A percentile compares a stretch with the other conserved stretches of the same genome.
phyloP scores from a whole-genome alignment of 208 protist species.

The Crithidia acanthocephali region DNA sequence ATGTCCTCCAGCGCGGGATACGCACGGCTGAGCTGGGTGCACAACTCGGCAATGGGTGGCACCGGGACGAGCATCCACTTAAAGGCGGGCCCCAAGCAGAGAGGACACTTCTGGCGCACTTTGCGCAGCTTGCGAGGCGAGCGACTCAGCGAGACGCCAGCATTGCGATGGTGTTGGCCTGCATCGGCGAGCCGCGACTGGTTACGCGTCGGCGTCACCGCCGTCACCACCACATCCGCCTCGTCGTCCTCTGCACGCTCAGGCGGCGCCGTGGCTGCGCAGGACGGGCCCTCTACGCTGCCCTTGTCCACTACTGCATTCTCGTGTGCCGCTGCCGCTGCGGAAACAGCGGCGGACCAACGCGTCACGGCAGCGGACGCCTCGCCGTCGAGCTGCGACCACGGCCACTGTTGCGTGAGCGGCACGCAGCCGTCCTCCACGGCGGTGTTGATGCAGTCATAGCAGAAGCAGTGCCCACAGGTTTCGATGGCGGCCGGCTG shows the following conservation, averaged over 20 bases:
- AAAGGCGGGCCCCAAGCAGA: slow-evolving; percentile 67
- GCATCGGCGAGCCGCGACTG: neutral
- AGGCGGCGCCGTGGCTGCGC: neutral
- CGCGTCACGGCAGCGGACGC: slow-evolving; percentile 15
- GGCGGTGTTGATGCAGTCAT: slow-evolving; percentile 66
- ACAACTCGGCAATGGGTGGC: slow-evolving; percentile 53
- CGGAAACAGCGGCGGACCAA: slow-evolving; percentile 12
- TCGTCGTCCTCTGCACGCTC: neutral
- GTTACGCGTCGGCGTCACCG: neutral
- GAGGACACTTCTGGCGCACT: slow-evolving; percentile 50
- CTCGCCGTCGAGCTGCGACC: slow-evolving; percentile 14
- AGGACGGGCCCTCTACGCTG: neutral
- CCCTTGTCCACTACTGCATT: neutral
- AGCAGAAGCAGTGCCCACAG: slow-evolving; percentile 84
- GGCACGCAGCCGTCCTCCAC: slow-evolving; percentile 61
- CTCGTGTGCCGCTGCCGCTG: neutral
- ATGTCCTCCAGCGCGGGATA: slow-evolving; percentile 32
- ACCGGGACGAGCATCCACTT: slow-evolving; percentile 71
- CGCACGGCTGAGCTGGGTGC: slow-evolving; percentile 13
- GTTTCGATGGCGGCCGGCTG: slow-evolving; percentile 57
- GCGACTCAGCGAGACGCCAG: neutral
- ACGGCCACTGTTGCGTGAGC: slow-evolving; percentile 42
- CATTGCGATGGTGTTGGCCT: neutral
- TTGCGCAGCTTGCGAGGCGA: slow-evolving; percentile 25
- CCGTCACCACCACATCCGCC: slow-evolving; percentile 5